Evolutionary conservation across 2,329 filamentous ascomycete genomes (phyloP).

Genomic region (Pyrenophora graminea): DNA sequence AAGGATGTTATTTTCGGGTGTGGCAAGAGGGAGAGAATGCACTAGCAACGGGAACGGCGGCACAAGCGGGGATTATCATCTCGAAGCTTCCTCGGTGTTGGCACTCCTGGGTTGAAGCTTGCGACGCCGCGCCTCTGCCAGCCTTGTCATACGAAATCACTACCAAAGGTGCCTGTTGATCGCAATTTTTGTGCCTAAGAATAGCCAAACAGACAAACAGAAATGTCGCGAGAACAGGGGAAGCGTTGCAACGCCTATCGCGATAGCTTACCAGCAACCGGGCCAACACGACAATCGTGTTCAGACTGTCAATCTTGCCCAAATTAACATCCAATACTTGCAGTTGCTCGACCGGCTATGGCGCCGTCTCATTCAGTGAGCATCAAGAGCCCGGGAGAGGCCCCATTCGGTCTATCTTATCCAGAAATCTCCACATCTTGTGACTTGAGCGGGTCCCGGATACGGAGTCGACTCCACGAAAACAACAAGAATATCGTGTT

Average conservation of each 20-base stretch:
- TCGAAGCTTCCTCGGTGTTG: background rate
- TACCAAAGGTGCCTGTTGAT: background rate
- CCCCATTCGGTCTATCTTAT: background rate
- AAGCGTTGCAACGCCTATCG: no score
- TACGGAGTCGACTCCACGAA: background rate
- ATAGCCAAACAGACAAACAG: background rate
- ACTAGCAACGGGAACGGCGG: no score
- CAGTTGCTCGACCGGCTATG: background rate
- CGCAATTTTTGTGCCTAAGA: background rate
- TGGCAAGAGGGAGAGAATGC: conserved; percentile 3
- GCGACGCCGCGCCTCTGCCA: background rate
- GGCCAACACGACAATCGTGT: no score
- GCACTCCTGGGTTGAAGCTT: no score
- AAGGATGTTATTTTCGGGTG: conserved; percentile 1
- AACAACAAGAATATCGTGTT: background rate
- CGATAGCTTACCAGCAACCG: no score
- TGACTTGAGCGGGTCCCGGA: background rate
- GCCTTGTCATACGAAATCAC: background rate
- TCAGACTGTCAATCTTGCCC: no score
- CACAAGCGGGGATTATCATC: conserved; percentile 3
- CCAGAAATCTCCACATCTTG: background rate
- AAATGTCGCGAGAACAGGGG: background rate
- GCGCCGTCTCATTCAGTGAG: background rate
- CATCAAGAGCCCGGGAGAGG: background rate
- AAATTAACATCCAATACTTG: background rate